Conservation (phyloP, 2,329 filamentous ascomycete species). For the Ascochyta pisi region DNA sequence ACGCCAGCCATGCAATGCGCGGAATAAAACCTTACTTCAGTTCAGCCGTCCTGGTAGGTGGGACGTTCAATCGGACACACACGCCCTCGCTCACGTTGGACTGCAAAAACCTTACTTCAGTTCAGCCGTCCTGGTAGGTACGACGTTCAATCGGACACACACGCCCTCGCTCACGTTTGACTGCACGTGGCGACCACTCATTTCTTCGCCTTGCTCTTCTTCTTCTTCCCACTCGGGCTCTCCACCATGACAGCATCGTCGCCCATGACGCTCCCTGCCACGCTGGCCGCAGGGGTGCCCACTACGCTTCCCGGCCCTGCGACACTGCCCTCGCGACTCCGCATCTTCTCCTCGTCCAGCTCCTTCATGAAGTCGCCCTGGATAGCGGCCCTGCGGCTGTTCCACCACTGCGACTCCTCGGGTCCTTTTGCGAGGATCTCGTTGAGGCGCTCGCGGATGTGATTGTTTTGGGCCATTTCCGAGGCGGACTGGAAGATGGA, state of each 20-base stretch:
- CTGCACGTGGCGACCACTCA: background rate
- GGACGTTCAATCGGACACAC: too few species aligned
- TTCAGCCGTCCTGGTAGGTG: background rate
- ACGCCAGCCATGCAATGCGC: constrained; percentile 20
- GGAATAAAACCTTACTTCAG: background rate
- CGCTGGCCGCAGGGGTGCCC: constrained; percentile 18
- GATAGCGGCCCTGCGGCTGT: constrained; percentile 77
- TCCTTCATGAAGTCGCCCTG: constrained; percentile 84
- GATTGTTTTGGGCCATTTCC: constrained; percentile 87
- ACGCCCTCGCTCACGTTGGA: background rate
- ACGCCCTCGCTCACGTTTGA: background rate
- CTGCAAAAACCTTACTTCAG: background rate
- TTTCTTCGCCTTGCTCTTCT: constrained; percentile 69
- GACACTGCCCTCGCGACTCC: constrained; percentile 22
- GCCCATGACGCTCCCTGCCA: constrained; percentile 44
- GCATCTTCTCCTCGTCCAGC: constrained; percentile 66
- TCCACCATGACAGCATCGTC: constrained; percentile 84
- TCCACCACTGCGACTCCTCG: constrained; percentile 91
- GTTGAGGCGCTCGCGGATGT: constrained; percentile 75
- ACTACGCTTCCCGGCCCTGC: constrained; percentile 16
- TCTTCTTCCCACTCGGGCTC: constrained; percentile 60
- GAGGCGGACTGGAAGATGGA: constrained; percentile 97
- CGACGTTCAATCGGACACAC: too few species aligned
- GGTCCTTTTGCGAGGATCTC: constrained; percentile 75
- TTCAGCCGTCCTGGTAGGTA: background rate